Percentiles rank a stretch among this genome's conserved stretches.
Evolutionary conservation across 345 rosid species (phyloP).

Genomic region (Physaria fendleri): DNA sequence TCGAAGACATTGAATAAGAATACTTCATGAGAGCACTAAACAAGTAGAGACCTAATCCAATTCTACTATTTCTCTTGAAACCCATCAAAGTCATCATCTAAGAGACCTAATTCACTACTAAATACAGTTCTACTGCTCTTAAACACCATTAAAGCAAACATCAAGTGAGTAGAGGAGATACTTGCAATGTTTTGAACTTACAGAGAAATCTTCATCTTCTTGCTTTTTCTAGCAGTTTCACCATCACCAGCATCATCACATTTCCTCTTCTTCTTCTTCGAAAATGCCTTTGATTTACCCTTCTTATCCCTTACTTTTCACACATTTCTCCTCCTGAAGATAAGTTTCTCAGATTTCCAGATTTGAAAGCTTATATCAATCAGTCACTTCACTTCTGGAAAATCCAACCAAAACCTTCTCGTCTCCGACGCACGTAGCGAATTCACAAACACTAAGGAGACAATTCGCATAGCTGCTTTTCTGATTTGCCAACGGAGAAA

Average conservation of each 20-base stretch:
- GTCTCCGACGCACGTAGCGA: too few relatives aligned
- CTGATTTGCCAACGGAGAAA: not conserved
- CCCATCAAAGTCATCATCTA: not conserved
- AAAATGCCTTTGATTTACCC: constrained; percentile 43
- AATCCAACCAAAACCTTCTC: constrained; percentile 61
- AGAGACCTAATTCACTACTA: too few relatives aligned
- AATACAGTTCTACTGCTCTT: too few relatives aligned
- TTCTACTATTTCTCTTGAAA: not conserved
- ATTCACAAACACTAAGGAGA: constrained; percentile 12
- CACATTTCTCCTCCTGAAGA: constrained; percentile 60
- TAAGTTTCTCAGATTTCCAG: constrained; percentile 88
- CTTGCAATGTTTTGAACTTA: constrained; percentile 13
- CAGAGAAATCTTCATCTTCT: constrained; percentile 43
- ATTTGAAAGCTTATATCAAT: constrained; percentile 72
- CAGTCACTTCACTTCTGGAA: constrained; percentile 91
- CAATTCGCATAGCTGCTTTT: constrained; percentile 9
- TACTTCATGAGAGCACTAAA: not conserved
- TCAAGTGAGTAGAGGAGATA: not conserved
- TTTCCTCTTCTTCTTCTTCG: constrained; percentile 49
- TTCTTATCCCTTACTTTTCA: constrained; percentile 90
- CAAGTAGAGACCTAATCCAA: not conserved
- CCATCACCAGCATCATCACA: constrained; percentile 33
- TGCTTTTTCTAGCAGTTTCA: constrained; percentile 24
- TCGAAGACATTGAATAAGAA: too few relatives aligned
- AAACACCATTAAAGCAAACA: not conserved